phyloP scores from a whole-genome alignment of 106 monocot genomes.

The Dioscorea zingiberensis region DNA sequence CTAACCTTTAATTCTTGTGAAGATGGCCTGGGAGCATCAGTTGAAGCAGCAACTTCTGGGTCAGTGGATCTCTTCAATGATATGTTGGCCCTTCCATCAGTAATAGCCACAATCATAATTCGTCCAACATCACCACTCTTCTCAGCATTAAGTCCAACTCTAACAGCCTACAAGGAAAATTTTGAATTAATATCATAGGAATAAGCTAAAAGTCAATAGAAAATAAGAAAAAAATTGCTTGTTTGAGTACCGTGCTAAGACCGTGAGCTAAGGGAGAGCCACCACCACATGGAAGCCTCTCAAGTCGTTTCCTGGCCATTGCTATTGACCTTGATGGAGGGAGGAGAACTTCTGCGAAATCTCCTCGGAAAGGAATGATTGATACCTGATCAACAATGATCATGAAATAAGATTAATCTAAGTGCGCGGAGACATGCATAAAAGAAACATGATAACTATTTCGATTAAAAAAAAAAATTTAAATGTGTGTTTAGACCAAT shows the following conservation, averaged over 20 bases:
- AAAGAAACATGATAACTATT: no score
- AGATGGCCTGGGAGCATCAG: conserved; percentile 80
- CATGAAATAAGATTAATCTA: background rate
- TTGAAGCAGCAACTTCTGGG: conserved; percentile 66
- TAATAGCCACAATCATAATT: conserved; percentile 96
- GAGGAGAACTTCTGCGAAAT: conserved; percentile 94
- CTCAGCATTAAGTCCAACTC: conserved; percentile 99
- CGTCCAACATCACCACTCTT: conserved; percentile 99
- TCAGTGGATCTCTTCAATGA: conserved; percentile 90
- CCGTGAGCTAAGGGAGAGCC: conserved; percentile 99
- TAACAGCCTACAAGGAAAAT: conserved; percentile 66
- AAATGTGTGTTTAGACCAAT: no score
- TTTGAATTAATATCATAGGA: background rate
- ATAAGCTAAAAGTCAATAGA: no score
- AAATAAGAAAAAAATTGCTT: background rate
- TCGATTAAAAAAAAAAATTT: no score
- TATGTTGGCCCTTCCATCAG: conserved; percentile 98
- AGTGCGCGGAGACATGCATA: background rate
- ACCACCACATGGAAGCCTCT: conserved; percentile 97
- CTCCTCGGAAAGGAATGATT: conserved; percentile 97
- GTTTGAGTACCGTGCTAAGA: conserved; percentile 68
- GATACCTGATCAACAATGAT: conserved; percentile 53
- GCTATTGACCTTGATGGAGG: conserved; percentile 99
- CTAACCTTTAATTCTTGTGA: conserved; percentile 91
- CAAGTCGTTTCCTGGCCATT: conserved; percentile 96